These are phyloP conservation scores for Melastoma candidum DNA, from an alignment of 441 rosid genomes.

Conservation along the genomic window DNA sequence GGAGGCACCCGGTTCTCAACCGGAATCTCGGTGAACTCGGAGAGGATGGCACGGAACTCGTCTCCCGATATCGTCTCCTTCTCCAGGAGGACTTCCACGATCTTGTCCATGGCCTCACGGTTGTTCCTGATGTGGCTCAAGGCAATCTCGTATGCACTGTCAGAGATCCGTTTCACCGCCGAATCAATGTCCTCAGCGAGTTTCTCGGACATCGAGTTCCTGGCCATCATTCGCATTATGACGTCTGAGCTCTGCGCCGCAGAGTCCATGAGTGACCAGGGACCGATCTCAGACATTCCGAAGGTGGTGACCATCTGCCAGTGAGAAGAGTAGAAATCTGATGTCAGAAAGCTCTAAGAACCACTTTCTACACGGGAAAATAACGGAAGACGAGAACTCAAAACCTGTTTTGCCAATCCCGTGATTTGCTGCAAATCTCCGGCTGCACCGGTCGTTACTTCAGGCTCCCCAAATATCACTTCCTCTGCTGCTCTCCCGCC, in stretches of 20 bases:
- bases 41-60: slow-evolving; percentile 85
- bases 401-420: slow-evolving; percentile 83
- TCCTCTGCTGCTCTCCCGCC: slow-evolving; percentile 98
- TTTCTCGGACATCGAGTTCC: slow-evolving; percentile 94
- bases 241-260: slow-evolving; percentile 66
- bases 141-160: slow-evolving; percentile 70
- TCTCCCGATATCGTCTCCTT: slow-evolving; percentile 81
- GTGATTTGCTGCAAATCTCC: slow-evolving; percentile 95
- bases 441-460: slow-evolving; percentile 96
- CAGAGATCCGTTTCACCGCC: slow-evolving; percentile 68
- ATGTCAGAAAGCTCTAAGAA: neutral
- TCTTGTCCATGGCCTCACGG: slow-evolving; percentile 93
- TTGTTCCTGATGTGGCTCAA: slow-evolving; percentile 67
- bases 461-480: slow-evolving; percentile 85
- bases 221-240: slow-evolving; percentile 99
- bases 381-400: neutral
- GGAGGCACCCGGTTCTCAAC: slow-evolving; percentile 60
- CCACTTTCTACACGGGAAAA: neutral
- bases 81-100: slow-evolving; percentile 86
- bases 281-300: slow-evolving; percentile 96
- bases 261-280: slow-evolving; percentile 91
- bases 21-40: slow-evolving; percentile 83
- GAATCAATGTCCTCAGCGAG: slow-evolving; percentile 86
- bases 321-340: neutral
- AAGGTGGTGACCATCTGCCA: slow-evolving; percentile 88